These are phyloP conservation scores for Magnusiomyces suaveolens DNA, from an alignment of 1,139 yeast species.

Conservation along the genomic window DNA sequence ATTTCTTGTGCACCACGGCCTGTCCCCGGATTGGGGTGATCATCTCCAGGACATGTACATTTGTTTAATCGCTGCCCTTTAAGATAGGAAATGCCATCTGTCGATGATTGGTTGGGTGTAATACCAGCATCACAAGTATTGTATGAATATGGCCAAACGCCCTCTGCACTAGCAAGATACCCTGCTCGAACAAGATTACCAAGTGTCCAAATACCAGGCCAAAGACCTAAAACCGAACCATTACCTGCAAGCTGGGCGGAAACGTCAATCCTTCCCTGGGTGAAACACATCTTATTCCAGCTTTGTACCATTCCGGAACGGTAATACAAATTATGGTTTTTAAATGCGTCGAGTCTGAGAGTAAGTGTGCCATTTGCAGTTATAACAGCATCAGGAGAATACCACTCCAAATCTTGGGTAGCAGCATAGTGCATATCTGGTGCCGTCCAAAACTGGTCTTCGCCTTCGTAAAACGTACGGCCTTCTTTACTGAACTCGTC, in stretches of 20 bases:
- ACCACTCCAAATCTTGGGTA: slow-evolving; percentile 80
- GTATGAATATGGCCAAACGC: slow-evolving; percentile 87
- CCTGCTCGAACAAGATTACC: slow-evolving; percentile 86
- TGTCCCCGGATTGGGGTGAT: slow-evolving; percentile 66
- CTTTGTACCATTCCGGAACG: slow-evolving; percentile 78
- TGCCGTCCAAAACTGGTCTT: slow-evolving; percentile 76
- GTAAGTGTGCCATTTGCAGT: slow-evolving; percentile 59
- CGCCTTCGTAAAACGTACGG: slow-evolving; percentile 71
- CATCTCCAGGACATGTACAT: slow-evolving; percentile 68
- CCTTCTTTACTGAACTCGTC: slow-evolving; percentile 82
- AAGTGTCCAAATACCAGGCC: slow-evolving; percentile 54
- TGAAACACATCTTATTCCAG: slow-evolving; percentile 77
- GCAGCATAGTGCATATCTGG: slow-evolving; percentile 71
- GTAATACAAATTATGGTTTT: slow-evolving; percentile 62
- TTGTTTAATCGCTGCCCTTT: slow-evolving; percentile 65
- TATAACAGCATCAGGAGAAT: slow-evolving; percentile 69
- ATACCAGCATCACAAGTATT: slow-evolving; percentile 78
- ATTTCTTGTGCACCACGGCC: slow-evolving; percentile 92
- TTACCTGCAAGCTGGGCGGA: slow-evolving; percentile 64
- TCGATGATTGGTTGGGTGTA: slow-evolving; percentile 76
- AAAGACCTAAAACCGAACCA: slow-evolving; percentile 52
- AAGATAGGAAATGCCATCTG: slow-evolving; percentile 69
- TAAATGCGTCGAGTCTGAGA: slow-evolving; percentile 62
- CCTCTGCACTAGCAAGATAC: slow-evolving; percentile 65
- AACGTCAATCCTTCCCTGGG: slow-evolving; percentile 63